These are phyloP conservation scores for Salicornia ramosissima DNA, from an alignment of 148 eudicot genomes.

Conservation along the genomic window DNA sequence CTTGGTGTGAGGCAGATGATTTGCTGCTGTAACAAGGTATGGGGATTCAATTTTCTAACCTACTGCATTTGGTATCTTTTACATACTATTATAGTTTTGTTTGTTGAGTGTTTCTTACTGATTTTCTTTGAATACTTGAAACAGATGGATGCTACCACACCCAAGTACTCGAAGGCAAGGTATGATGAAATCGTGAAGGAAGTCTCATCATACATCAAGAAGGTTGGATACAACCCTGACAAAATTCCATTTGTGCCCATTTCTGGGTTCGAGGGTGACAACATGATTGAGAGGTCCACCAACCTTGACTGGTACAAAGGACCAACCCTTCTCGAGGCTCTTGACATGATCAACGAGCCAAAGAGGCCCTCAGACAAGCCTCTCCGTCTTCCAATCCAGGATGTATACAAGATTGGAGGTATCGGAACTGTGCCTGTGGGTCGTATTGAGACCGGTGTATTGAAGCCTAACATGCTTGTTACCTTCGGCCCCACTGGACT, in stretches of 20 bases:
- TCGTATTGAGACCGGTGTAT: constrained; percentile 26
- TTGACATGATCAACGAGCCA: constrained; percentile 23
- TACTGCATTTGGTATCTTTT: background rate
- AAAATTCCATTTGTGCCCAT: constrained; percentile 30
- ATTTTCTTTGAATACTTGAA: background rate
- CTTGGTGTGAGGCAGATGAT: constrained; percentile 44
- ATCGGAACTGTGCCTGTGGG: constrained; percentile 37
- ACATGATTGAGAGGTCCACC: constrained; percentile 42
- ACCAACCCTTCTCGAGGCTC: constrained; percentile 29
- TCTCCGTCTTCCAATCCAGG: constrained; percentile 39
- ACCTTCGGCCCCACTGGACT: constrained; percentile 36
- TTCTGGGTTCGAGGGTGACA: constrained; percentile 38
- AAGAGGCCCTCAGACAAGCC: constrained; percentile 40
- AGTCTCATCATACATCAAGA: constrained; percentile 29
- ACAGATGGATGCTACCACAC: constrained; percentile 37
- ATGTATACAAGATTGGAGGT: constrained; percentile 41
- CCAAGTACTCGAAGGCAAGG: constrained; percentile 35
- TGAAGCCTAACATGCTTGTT: constrained; percentile 32
- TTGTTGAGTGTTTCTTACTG: background rate
- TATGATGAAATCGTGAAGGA: constrained; percentile 36
- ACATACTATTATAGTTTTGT: too few species aligned
- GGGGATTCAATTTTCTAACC: background rate
- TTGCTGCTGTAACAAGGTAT: constrained; percentile 38
- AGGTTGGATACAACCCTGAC: constrained; percentile 41
- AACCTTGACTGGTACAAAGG: constrained; percentile 42